A percentile compares a stretch with the other conserved stretches of the same genome.
Evolutionary conservation across 2,329 filamentous ascomycete genomes (phyloP).

Genomic region (Dactylellina sp.): DNA sequence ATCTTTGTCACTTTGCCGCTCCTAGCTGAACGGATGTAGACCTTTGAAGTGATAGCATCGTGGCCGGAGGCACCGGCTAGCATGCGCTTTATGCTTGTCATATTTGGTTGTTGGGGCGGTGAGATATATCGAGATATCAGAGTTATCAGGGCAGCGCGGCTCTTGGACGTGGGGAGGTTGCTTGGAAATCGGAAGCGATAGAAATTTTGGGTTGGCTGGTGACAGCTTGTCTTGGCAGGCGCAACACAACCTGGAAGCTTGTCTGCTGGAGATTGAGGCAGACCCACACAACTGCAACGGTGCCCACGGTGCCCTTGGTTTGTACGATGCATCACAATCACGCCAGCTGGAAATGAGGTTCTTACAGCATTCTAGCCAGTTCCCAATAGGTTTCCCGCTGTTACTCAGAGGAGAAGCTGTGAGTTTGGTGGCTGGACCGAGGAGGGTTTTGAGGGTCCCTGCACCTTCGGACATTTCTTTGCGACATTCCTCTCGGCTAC

Average conservation of each 20-base stretch:
- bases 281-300: too few species aligned
- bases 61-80: constrained; percentile 69
- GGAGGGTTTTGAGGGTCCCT: neutral
- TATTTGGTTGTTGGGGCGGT: constrained; percentile 61
- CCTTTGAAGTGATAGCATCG: constrained; percentile 89
- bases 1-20: constrained; percentile 99
- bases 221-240: constrained; percentile 39
- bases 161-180: constrained; percentile 14
- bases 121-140: constrained; percentile 12
- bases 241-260: constrained; percentile 25
- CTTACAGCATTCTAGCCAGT: constrained; percentile 19
- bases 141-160: constrained; percentile 28
- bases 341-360: constrained; percentile 16
- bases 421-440: constrained; percentile 11
- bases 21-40: constrained; percentile 93
- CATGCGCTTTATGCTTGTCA: constrained; percentile 75
- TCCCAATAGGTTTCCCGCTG: too few species aligned
- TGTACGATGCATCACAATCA: neutral
- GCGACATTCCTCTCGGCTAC: constrained; percentile 39
- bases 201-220: constrained; percentile 36
- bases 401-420: constrained; percentile 15
- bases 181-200: neutral
- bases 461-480: constrained; percentile 50
- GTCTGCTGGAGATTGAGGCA: neutral
- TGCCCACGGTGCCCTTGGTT: too few species aligned